Conservation (phyloP, 345 rosid species). For the Streptanthus diversifolius region DNA sequence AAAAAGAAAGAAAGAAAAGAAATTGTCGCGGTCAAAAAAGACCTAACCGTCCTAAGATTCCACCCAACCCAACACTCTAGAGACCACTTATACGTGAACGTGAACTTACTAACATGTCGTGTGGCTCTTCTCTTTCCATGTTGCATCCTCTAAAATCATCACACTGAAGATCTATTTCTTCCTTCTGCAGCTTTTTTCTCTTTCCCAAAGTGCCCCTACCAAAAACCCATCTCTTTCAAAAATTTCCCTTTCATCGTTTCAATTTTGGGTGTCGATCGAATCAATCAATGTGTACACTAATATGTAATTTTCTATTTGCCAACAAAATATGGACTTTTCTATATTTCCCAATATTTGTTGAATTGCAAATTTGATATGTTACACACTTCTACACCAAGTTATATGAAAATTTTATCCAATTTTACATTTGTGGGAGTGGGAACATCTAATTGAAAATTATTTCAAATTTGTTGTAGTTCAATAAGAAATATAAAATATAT, state of each 20-base stretch:
- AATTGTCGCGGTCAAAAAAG: constrained; percentile 7
- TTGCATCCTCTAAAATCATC: constrained; percentile 17
- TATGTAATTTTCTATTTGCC: neutral
- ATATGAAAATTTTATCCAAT: neutral
- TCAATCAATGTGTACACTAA: constrained; percentile 8
- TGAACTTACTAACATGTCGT: constrained; percentile 9
- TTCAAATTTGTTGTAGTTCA: neutral
- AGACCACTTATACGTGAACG: constrained; percentile 14
- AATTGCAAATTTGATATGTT: neutral
- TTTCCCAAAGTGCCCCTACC: constrained; percentile 10
- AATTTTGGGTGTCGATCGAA: neutral
- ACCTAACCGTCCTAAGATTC: constrained; percentile 25
- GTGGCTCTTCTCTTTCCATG: constrained; percentile 23
- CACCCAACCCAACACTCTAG: constrained; percentile 18
- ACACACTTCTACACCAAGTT: neutral
- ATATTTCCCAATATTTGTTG: neutral
- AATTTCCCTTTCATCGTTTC: neutral
- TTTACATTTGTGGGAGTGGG: neutral
- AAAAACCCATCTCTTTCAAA: neutral
- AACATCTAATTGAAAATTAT: neutral
- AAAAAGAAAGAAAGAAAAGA: neutral
- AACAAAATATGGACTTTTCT: neutral
- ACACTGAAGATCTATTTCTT: neutral
- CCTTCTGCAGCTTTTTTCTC: constrained; percentile 1
- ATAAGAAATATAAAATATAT: neutral